phyloP scores from a whole-genome alignment of 257 asterid species.

The Voacanga thouarsii region DNA sequence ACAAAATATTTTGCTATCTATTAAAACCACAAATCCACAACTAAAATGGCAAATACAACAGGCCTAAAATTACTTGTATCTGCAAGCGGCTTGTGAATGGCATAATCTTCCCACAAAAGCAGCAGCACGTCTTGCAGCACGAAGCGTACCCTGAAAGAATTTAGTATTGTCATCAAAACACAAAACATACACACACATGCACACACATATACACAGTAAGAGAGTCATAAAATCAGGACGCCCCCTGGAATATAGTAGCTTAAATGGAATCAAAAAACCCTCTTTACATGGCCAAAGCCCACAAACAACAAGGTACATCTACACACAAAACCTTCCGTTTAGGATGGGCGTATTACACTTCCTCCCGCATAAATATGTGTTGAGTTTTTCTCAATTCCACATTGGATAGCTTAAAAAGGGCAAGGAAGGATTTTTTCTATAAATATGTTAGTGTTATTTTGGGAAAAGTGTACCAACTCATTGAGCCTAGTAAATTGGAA shows the following conservation, averaged over 20 bases:
- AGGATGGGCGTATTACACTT: background rate
- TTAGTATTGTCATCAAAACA: constrained; percentile 7
- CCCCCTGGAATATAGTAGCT: background rate
- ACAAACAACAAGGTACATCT: background rate
- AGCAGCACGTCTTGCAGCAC: constrained; percentile 88
- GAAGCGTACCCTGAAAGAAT: constrained; percentile 62
- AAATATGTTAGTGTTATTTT: no score
- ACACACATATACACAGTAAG: background rate
- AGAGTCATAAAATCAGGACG: background rate
- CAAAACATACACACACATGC: background rate
- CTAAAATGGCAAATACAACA: background rate
- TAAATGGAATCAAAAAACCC: background rate
- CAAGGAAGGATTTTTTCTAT: no score
- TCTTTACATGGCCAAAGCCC: background rate
- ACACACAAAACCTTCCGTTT: background rate
- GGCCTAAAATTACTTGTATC: constrained; percentile 70
- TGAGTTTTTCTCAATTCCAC: no score
- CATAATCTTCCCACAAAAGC: constrained; percentile 95
- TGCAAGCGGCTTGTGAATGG: constrained; percentile 78
- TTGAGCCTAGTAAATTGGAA: no score
- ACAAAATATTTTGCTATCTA: background rate
- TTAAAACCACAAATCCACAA: constrained; percentile 9
- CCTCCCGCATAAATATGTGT: background rate
- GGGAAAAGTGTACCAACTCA: no score
- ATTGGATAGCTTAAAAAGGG: no score